These are phyloP conservation scores for Sedum album DNA, from an alignment of 164 flowering plant genomes.

Conservation along the genomic window DNA sequence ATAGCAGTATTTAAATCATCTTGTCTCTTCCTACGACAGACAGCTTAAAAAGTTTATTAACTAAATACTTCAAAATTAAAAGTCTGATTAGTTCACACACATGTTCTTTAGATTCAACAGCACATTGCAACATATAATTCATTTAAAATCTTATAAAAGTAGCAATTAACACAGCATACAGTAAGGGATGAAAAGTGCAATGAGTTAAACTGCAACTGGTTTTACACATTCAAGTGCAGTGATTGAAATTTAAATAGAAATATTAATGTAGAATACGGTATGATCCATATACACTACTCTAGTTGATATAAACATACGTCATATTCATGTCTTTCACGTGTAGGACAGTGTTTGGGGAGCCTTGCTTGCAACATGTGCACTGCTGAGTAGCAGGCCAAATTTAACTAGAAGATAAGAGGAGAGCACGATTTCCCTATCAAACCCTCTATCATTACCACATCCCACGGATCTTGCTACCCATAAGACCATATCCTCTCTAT, in stretches of 20 bases:
- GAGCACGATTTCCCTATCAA: background rate
- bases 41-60: background rate
- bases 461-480: constrained; percentile 36
- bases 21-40: background rate
- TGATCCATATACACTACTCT: background rate
- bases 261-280: background rate
- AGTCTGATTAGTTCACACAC: background rate
- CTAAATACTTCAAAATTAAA: background rate
- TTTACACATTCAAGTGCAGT: background rate
- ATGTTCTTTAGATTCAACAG: background rate
- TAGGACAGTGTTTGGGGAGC: constrained; percentile 6
- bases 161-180: too few species aligned
- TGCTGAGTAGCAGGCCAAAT: constrained; percentile 1
- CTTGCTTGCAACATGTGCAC: constrained; percentile 5
- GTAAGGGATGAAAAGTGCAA: constrained; percentile 4
- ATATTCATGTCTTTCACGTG: constrained; percentile 4
- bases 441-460: constrained; percentile 17
- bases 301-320: constrained; percentile 1
- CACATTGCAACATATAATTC: too few species aligned
- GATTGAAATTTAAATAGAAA: background rate
- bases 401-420: background rate
- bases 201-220: background rate
- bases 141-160: too few species aligned
- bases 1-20: background rate
- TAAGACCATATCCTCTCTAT: background rate